A percentile compares a stretch with the other conserved stretches of the same genome.
phyloP scores from a whole-genome alignment of 768 basidiomycete genomes.

The Gautieria morchelliformis region DNA sequence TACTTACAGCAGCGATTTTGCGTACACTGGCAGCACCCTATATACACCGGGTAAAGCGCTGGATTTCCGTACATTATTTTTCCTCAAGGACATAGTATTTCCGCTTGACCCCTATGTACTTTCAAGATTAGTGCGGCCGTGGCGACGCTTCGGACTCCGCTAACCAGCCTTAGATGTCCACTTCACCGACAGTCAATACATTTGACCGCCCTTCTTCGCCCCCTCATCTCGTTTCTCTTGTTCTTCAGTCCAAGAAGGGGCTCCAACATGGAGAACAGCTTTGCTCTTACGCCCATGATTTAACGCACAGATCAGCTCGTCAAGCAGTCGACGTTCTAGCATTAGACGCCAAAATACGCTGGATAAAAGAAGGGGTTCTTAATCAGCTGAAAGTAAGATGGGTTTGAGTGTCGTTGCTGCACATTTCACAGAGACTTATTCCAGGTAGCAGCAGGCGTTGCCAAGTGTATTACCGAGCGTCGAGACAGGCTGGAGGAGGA shows the following conservation, averaged over 20 bases:
- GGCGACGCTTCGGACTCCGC: no score
- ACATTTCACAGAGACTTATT: slow-evolving; percentile 32
- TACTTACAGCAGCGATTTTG: no score
- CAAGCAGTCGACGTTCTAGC: slow-evolving; percentile 63
- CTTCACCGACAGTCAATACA: slow-evolving; percentile 32
- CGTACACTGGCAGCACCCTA: no score
- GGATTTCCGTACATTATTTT: no score
- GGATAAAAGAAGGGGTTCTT: slow-evolving; percentile 63
- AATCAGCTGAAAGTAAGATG: slow-evolving; percentile 63
- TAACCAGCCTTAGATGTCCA: neutral
- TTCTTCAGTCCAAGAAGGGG: slow-evolving; percentile 75
- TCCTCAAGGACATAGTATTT: no score
- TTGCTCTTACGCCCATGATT: slow-evolving; percentile 53
- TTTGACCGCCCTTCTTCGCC: slow-evolving; percentile 6
- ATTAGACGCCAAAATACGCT: slow-evolving; percentile 70
- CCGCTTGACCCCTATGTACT: no score
- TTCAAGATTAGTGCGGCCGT: no score
- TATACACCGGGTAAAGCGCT: no score
- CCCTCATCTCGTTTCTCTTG: slow-evolving; percentile 58
- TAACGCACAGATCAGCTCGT: slow-evolving; percentile 59
- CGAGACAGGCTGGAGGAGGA: slow-evolving; percentile 49
- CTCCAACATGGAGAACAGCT: slow-evolving; percentile 70
- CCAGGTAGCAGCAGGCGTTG: slow-evolving; percentile 47
- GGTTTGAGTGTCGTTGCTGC: neutral
- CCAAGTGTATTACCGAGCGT: slow-evolving; percentile 67